Evolutionary conservation across 768 basidiomycete species (phyloP).

Genomic region (Tricholoma saponaceum): DNA sequence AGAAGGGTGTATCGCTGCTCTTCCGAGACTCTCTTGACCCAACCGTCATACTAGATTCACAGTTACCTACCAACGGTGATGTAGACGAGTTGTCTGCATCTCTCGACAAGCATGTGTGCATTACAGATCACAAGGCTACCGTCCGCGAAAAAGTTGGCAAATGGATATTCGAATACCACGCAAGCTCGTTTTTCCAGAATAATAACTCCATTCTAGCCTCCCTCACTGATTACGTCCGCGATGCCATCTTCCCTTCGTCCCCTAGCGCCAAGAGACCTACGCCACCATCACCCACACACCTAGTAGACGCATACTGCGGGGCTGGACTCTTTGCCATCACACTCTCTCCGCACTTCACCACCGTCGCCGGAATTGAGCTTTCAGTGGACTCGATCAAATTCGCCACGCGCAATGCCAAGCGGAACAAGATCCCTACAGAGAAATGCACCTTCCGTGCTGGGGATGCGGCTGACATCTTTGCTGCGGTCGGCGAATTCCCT

Average conservation of each 20-base stretch:
- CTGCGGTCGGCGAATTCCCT: slow-evolving; percentile 61
- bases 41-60: slow-evolving; percentile 19
- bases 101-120: slow-evolving; percentile 64
- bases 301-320: slow-evolving; percentile 95
- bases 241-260: slow-evolving; percentile 53
- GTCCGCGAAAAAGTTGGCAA: slow-evolving; percentile 84
- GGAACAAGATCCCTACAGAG: slow-evolving; percentile 53
- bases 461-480: slow-evolving; percentile 85
- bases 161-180: slow-evolving; percentile 79
- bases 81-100: slow-evolving; percentile 34
- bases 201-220: slow-evolving; percentile 90
- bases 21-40: slow-evolving; percentile 72
- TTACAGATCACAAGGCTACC: slow-evolving; percentile 75
- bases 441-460: slow-evolving; percentile 73
- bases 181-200: slow-evolving; percentile 96
- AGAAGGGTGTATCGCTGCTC: slow-evolving; percentile 84
- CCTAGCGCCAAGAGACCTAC: slow-evolving; percentile 13
- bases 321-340: slow-evolving; percentile 84
- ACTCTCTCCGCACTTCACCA: slow-evolving; percentile 68
- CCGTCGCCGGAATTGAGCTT: slow-evolving; percentile 88
- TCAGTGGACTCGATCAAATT: slow-evolving; percentile 64
- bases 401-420: slow-evolving; percentile 60
- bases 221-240: slow-evolving; percentile 78
- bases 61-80: slow-evolving; percentile 18
- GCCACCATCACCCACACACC: slow-evolving; percentile 55